Evolutionary conservation across 2,329 filamentous ascomycete species (phyloP), one percentile per base, ranked within the genome.

Genomic region (Sporothrix euskadiensis): DNA sequence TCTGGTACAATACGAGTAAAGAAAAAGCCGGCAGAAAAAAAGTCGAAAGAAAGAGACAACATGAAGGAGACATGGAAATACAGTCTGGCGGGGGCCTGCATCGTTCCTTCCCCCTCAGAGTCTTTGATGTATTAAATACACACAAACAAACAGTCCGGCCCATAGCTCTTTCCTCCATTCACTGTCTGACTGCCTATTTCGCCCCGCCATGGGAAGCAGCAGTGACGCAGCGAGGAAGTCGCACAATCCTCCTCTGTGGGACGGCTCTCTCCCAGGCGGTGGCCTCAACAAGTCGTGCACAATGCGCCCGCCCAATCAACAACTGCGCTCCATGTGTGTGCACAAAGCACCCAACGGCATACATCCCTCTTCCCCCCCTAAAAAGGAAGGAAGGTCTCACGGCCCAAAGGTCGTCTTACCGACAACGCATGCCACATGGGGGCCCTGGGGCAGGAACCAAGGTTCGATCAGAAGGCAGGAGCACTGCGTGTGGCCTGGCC

Each of bases 191-290:
- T 47, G 63, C 66, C 66, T 56, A 35, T 41, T 32, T 35, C 49
- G 32, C 49, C 66, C 19, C 47, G 30, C 47, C 26, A 16, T 56
- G 14, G 19, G 5, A 66, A 19, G 30, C 2, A 12, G 39, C 66
- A 69, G 65, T 35, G 35, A 56, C 66, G 49, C 66, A 69, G 65
- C n/a, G 35, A 56, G 47, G 49, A 32, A 69, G 66, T 69, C 66
- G 41, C 66, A 54, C 66, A 56, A 56, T 69, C 30, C 66, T 69
- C 26, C n/a, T 10, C 14, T 30, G 66, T 56, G 49, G 66, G 49
- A 57, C 66, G 19, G 14, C 19, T 41, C 8, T 22, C 35, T 35
- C 59, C 35, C 35, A 44, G 59, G 35, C 32, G 22, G 35, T 44
- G 66, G 66, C 66, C 66, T 69, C 66, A 69, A 8, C 26, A 49